Evolutionary conservation across 1,284 basidiomycete species (phyloP), one percentile per base, ranked within the genome.

Genomic region (Boletellus deceptivus): DNA sequence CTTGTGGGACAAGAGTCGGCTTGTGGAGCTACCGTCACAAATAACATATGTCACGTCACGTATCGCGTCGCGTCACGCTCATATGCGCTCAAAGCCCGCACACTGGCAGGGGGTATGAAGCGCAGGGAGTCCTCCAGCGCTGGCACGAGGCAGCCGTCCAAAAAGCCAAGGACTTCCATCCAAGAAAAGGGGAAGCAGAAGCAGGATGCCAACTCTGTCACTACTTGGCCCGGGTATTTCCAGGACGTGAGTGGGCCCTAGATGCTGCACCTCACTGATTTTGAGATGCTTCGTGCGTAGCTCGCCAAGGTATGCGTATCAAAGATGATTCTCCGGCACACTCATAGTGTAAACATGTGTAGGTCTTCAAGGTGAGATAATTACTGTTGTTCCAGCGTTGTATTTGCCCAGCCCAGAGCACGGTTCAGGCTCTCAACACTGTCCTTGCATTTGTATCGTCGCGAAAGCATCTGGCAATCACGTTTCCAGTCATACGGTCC

Each of bases 401-500:
- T 25, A 18, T 17, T 31, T 35, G n/a, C 35, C 17, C n/a, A 43
- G 10, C 31, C 35, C n/a, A 46, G 31, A 6, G 5, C 1, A 48
- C 39, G 42, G 14, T 10, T 40, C 43, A 93, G 87, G 91, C 93
- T 16, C 73, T 96, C 52, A 95, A 94, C 60, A 93, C 92, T 5
- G 91, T 96, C 3, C 82, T 94, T 47, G 91, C 90, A 0, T 96
- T 96, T 62, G 81, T 91, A 49, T 89, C 89, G 3, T 86, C 90
- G 0, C 78, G 90, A 58, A 91, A 91, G 59, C 84, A 91, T 57
- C 72, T 96, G 46, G 87, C 90, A 3, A 86, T 83, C 3, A 93
- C 91, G 0, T 94, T 93, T 63, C 76, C 85, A 5, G 79, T 84
- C 7, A 78, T 95, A 34, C 80, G 86, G 43, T 77, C 78, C 11